A percentile compares a stretch with the other conserved stretches of the same genome.
phyloP scores from a whole-genome alignment of 768 basidiomycete genomes.

The Suillus occidentalis region DNA sequence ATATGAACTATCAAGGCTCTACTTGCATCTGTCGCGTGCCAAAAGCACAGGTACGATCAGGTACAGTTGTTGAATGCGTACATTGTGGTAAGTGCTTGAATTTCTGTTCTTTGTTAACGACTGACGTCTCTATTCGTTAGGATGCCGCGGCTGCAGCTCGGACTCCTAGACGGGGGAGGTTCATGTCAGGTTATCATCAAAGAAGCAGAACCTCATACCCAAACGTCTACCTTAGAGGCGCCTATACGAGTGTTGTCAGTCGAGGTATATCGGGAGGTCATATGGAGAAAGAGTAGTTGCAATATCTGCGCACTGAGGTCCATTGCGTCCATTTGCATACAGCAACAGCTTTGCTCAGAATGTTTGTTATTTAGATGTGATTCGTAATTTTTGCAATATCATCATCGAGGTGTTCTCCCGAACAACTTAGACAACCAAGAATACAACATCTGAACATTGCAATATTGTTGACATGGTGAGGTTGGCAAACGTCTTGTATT shows the following conservation, averaged over 20 bases:
- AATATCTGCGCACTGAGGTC: constrained; percentile 14
- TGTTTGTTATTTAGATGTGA: constrained; percentile 4
- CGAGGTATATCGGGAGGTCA: constrained; percentile 50
- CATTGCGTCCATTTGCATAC: not conserved
- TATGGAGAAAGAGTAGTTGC: constrained; percentile 30
- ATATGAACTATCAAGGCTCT: constrained; percentile 99
- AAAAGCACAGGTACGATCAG: constrained; percentile 86
- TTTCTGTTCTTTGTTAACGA: constrained; percentile 3
- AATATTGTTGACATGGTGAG: not conserved
- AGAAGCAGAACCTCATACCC: too few species aligned
- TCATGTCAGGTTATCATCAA: not conserved
- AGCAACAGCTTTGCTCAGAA: not conserved
- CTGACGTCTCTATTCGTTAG: constrained; percentile 38
- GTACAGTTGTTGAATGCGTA: constrained; percentile 93
- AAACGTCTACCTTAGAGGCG: too few species aligned
- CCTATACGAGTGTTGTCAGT: constrained; percentile 43
- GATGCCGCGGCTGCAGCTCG: constrained; percentile 89
- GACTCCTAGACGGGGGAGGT: constrained; percentile 53
- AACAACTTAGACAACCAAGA: not conserved
- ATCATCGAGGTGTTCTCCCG: not conserved
- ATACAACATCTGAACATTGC: not conserved
- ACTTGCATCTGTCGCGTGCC: constrained; percentile 98
- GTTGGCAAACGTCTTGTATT: constrained; percentile 1
- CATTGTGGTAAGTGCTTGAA: constrained; percentile 78
- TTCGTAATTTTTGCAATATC: not conserved